Evolutionary conservation across 2,329 filamentous ascomycete species (phyloP).

Genomic region (Fusarium duplospermum): DNA sequence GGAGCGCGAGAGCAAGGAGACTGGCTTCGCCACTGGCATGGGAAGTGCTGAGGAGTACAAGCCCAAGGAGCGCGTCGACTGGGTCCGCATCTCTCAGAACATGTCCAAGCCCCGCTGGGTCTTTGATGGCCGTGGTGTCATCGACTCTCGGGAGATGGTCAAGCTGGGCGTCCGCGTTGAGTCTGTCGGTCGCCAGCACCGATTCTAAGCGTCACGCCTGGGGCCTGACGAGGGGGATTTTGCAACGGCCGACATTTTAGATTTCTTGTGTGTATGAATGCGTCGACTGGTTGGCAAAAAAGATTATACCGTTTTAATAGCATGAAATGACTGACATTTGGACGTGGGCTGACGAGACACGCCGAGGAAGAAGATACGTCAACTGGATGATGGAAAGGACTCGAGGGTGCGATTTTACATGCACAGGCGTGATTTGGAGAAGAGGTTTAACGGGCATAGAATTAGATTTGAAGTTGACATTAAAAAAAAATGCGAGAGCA

Average conservation of each 20-base stretch:
- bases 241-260: constrained; percentile 35
- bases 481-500: constrained; percentile 37
- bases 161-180: constrained; percentile 65
- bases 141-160: constrained; percentile 60
- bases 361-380: constrained; percentile 32
- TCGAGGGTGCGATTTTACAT: constrained; percentile 25
- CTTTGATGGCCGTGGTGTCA: constrained; percentile 67
- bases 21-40: constrained; percentile 56
- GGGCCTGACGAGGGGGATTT: constrained; percentile 13
- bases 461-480: constrained; percentile 41
- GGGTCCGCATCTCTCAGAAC: constrained; percentile 59
- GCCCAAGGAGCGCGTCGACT: constrained; percentile 62
- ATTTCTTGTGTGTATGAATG: constrained; percentile 45
- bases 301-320: constrained; percentile 48
- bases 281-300: constrained; percentile 39
- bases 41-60: constrained; percentile 59
- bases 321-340: constrained; percentile 46
- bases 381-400: constrained; percentile 23
- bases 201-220: constrained; percentile 46
- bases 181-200: constrained; percentile 62
- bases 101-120: constrained; percentile 67
- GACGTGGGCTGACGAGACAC: constrained; percentile 42
- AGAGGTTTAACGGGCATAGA: constrained; percentile 40
- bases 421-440: constrained; percentile 33
- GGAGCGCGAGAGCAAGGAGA: constrained; percentile 52